These are phyloP conservation scores for Penicillium corylophilum DNA, from an alignment of 2,329 filamentous ascomycete species.

Conservation along the genomic window DNA sequence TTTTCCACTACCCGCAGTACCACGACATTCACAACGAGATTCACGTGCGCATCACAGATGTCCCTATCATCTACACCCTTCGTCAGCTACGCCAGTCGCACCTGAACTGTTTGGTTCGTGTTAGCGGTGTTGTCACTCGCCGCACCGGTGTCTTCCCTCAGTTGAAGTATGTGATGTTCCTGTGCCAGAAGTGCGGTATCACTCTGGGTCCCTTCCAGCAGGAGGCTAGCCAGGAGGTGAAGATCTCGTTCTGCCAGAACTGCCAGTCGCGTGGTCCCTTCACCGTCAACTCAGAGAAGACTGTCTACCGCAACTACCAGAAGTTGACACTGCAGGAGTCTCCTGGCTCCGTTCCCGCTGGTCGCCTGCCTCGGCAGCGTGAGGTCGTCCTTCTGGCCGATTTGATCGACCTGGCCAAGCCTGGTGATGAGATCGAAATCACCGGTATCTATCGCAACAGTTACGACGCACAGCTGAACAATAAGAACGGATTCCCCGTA, in stretches of 20 bases:
- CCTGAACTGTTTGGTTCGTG: slow-evolving; percentile 90
- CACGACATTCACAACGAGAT: slow-evolving; percentile 97
- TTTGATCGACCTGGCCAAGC: slow-evolving; percentile 93
- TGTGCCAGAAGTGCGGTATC: slow-evolving; percentile 88
- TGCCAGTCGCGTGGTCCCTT: slow-evolving; percentile 96
- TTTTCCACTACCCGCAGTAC: slow-evolving; percentile 96
- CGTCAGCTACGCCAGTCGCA: slow-evolving; percentile 93
- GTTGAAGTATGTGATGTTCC: slow-evolving; percentile 97
- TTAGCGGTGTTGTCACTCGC: slow-evolving; percentile 92
- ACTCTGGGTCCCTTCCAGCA: slow-evolving; percentile 96
- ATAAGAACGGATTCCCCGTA: slow-evolving; percentile 97
- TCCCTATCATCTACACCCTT: slow-evolving; percentile 92
- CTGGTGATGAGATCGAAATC: slow-evolving; percentile 95
- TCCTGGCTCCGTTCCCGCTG: slow-evolving; percentile 92
- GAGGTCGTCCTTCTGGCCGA: slow-evolving; percentile 97
- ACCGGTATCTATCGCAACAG: slow-evolving; percentile 98
- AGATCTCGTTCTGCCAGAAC: slow-evolving; percentile 92
- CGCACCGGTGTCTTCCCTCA: slow-evolving; percentile 95
- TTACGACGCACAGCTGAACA: slow-evolving; percentile 96
- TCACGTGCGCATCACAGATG: slow-evolving; percentile 91
- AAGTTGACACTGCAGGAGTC: slow-evolving; percentile 97
- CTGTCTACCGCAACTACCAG: slow-evolving; percentile 97
- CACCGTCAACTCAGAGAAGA: slow-evolving; percentile 94
- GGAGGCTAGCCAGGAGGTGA: slow-evolving; percentile 93
- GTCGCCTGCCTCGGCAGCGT: slow-evolving; percentile 85